phyloP scores from a whole-genome alignment of 257 asterid genomes.

The Perilla frutescens region DNA sequence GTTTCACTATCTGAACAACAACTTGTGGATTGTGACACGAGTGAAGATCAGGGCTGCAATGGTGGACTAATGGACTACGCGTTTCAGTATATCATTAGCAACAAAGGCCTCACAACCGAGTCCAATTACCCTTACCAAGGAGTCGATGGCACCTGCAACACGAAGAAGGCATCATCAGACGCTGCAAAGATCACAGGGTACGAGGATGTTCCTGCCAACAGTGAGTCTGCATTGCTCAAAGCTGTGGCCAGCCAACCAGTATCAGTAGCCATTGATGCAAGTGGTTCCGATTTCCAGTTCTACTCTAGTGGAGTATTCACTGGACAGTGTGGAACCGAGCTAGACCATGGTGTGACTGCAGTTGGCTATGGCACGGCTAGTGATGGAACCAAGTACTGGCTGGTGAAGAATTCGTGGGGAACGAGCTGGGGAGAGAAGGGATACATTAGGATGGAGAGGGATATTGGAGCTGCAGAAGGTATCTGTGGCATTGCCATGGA shows the following conservation, averaged over 20 bases:
- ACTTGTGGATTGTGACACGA: conserved; percentile 26
- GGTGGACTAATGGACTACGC: conserved; percentile 23
- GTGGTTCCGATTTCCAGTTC: conserved; percentile 37
- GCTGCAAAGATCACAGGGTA: conserved; percentile 24
- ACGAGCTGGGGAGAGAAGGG: background rate
- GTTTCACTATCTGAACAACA: conserved; percentile 22
- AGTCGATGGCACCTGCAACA: conserved; percentile 17
- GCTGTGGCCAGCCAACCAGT: conserved; percentile 32
- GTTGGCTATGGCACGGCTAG: conserved; percentile 43
- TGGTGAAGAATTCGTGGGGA: conserved; percentile 18
- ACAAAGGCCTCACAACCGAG: conserved; percentile 24
- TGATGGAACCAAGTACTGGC: conserved; percentile 39
- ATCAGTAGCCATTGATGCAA: conserved; percentile 44
- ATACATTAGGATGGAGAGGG: background rate
- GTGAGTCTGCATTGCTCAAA: conserved; percentile 11
- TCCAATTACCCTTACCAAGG: conserved; percentile 19
- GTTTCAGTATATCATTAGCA: conserved; percentile 1
- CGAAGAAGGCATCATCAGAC: conserved; percentile 6
- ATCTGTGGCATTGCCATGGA: conserved; percentile 7
- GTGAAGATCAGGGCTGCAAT: conserved; percentile 16
- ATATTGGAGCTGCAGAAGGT: conserved; percentile 8
- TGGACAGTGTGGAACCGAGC: conserved; percentile 44
- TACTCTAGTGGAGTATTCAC: conserved; percentile 45
- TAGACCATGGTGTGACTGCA: conserved; percentile 49
- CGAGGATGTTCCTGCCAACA: conserved; percentile 22